These are phyloP conservation scores for Ophiosphaerella korrae DNA, from an alignment of 2,329 filamentous ascomycete species.

Conservation along the genomic window DNA sequence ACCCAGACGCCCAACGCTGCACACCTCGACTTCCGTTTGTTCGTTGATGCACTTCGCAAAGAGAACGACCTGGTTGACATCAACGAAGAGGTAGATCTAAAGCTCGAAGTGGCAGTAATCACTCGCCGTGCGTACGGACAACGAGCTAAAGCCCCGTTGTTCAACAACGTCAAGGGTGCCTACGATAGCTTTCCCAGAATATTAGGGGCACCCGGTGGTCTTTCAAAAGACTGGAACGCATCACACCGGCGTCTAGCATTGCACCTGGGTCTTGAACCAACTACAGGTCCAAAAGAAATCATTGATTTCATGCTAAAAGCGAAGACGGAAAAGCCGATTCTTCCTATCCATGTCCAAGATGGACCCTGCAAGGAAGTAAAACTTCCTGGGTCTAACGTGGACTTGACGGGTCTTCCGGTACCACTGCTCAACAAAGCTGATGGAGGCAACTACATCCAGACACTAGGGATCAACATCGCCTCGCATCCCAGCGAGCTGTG, in stretches of 20 bases:
- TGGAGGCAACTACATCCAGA: slow-evolving; percentile 59
- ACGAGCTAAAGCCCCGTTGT: slow-evolving; percentile 56
- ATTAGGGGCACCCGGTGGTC: slow-evolving; percentile 51
- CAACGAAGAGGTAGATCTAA: slow-evolving; percentile 7
- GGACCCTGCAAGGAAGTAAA: slow-evolving; percentile 7
- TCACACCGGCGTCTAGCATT: slow-evolving; percentile 4
- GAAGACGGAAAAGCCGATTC: neutral
- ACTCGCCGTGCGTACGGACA: slow-evolving; percentile 54
- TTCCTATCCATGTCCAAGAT: slow-evolving; percentile 1
- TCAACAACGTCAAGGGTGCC: slow-evolving; percentile 58
- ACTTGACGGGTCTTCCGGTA: slow-evolving; percentile 45
- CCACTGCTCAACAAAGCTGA: slow-evolving; percentile 53
- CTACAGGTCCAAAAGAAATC: slow-evolving; percentile 2
- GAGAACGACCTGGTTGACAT: slow-evolving; percentile 10
- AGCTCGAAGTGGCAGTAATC: slow-evolving; percentile 49
- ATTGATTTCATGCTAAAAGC: slow-evolving; percentile 3
- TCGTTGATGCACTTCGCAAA: slow-evolving; percentile 54
- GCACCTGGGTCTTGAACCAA: slow-evolving; percentile 3
- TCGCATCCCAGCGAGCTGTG: slow-evolving; percentile 54
- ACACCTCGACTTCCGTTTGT: slow-evolving; percentile 51
- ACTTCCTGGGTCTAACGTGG: slow-evolving; percentile 45
- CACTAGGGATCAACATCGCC: slow-evolving; percentile 57
- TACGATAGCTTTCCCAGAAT: slow-evolving; percentile 56
- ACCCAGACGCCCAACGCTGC: neutral
- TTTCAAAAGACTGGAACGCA: slow-evolving; percentile 31